phyloP scores from a whole-genome alignment of 768 basidiomycete species.

The Suillus hirtellus region DNA sequence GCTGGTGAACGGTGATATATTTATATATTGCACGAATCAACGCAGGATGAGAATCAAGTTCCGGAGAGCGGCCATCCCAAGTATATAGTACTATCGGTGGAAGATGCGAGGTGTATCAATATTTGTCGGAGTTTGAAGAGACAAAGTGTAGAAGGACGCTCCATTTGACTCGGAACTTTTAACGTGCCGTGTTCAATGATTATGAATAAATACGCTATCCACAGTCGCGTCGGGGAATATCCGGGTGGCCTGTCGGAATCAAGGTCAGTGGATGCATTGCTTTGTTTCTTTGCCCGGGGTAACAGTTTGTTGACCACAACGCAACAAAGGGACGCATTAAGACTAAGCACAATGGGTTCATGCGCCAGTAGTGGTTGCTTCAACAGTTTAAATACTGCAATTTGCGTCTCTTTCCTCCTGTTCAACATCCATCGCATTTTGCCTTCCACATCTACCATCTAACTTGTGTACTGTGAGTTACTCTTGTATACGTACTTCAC shows the following conservation, averaged over 20 bases:
- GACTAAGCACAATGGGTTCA: not conserved
- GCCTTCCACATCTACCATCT: not conserved
- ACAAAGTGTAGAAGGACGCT: too few species aligned
- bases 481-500: not conserved
- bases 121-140: too few species aligned
- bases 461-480: not conserved
- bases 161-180: too few species aligned
- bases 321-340: too few species aligned
- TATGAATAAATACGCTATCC: not conserved
- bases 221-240: not conserved
- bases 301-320: not conserved
- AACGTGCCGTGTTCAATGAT: not conserved
- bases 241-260: not conserved
- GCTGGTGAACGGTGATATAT: too few species aligned
- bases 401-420: not conserved
- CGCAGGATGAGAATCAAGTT: too few species aligned
- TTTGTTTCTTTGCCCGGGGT: not conserved
- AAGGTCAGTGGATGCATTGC: not conserved
- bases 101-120: too few species aligned
- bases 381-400: not conserved
- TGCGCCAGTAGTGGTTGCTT: too few species aligned
- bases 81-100: too few species aligned
- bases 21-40: too few species aligned
- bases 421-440: not conserved
- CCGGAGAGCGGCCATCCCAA: too few species aligned